Conservation (phyloP, 2,329 filamentous ascomycete species). For the Claviceps sp. region DNA sequence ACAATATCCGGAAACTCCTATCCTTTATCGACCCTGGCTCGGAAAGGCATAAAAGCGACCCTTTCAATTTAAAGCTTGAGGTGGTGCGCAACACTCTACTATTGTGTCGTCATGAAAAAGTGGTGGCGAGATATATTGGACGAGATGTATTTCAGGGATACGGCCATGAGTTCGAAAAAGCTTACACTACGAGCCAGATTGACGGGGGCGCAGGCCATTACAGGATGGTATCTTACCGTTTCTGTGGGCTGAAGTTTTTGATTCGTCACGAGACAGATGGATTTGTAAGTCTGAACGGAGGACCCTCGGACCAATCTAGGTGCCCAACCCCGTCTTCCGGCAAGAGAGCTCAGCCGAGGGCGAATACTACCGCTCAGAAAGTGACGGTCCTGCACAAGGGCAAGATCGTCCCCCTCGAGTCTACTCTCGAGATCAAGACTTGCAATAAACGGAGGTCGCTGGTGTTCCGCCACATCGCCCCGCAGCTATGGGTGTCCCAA, state of each 20-base stretch:
- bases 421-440: constrained; percentile 33
- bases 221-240: constrained; percentile 29
- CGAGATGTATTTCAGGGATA: constrained; percentile 25
- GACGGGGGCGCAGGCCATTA: constrained; percentile 28
- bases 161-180: constrained; percentile 32
- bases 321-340: constrained; percentile 13
- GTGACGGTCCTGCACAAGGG: constrained; percentile 20
- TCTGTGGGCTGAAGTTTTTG: constrained; percentile 26
- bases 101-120: constrained; percentile 21
- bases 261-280: constrained; percentile 31
- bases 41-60: constrained; percentile 12
- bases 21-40: constrained; percentile 23
- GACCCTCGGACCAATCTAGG: constrained; percentile 12
- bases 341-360: neutral
- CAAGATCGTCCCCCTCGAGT: constrained; percentile 16
- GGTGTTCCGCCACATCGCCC: constrained; percentile 18
- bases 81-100: constrained; percentile 22
- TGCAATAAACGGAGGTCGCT: constrained; percentile 20
- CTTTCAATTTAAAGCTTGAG: constrained; percentile 30
- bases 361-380: too few relatives aligned
- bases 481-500: constrained; percentile 33
- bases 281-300: constrained; percentile 15
- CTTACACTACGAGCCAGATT: constrained; percentile 23
- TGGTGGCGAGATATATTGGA: constrained; percentile 15
- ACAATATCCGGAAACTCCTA: constrained; percentile 35